Evolutionary conservation across 306 rosid species (phyloP).

Genomic region (Casuarina glauca): DNA sequence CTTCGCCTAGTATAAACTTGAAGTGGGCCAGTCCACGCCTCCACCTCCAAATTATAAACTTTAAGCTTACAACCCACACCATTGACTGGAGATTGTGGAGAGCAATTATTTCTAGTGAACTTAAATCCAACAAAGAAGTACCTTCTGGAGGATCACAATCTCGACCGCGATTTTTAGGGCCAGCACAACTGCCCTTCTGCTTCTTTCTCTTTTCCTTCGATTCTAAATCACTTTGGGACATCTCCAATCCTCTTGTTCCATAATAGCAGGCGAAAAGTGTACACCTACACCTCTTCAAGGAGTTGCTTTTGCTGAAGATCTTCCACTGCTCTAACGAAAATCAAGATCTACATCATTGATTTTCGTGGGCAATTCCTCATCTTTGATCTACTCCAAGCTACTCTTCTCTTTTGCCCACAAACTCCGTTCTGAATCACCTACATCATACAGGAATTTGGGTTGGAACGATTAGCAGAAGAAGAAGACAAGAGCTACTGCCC

Average conservation of each 20-base stretch:
- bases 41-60: background rate
- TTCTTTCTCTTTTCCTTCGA: conserved; percentile 22
- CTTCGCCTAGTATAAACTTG: background rate
- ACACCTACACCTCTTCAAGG: conserved; percentile 13
- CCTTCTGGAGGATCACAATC: conserved; percentile 23
- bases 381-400: conserved; percentile 9
- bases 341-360: conserved; percentile 1
- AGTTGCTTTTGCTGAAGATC: conserved; percentile 10
- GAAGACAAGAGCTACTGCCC: background rate
- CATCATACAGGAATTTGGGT: background rate
- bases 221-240: conserved; percentile 10
- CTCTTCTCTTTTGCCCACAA: conserved; percentile 19
- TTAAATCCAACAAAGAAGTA: conserved; percentile 25
- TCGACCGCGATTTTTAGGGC: conserved; percentile 23
- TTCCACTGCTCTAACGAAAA: background rate
- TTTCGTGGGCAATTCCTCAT: background rate
- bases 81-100: conserved; percentile 27
- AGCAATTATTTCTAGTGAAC: conserved; percentile 20
- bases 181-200: conserved; percentile 17
- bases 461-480: background rate
- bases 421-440: background rate
- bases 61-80: conserved; percentile 1
- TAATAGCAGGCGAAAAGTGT: background rate
- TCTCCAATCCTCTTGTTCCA: conserved; percentile 21
- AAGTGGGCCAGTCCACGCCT: too few relatives aligned